Evolutionary conservation across 192 early-diverging fungal genomes (phyloP), one percentile per base, ranked within the genome.

Genomic region (Allomyces javanicus): DNA sequence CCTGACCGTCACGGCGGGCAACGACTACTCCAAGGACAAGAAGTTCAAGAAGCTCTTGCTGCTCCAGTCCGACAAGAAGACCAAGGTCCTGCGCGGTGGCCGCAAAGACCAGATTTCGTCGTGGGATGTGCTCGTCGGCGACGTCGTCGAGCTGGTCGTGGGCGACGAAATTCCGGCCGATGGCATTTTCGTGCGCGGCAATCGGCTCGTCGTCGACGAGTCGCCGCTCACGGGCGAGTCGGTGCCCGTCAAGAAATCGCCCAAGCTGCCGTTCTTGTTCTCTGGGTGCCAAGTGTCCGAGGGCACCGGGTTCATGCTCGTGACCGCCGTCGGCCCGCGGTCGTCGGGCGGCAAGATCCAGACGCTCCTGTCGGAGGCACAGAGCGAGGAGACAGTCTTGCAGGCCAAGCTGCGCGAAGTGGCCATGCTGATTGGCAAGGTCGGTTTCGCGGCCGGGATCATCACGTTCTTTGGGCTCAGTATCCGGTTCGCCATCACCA

Each of bases 111-210:
- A 79, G 67, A 73, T 83, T 55, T 79, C 78, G 23, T 74, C 73
- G 7, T 83, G 79, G 79, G 78, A 79, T 67, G 50, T 83, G 9
- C 33, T 81, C 4, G 80, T 81, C 21, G 82, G 82, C 10, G 82
- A 83, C 68, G 50, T 83, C 25, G 78, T 83, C 10, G 79, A 82
- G 64, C 64, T 83, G 24, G 69, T 68, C 5, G 74, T 75, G 1
- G 82, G 82, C 12, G 82, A 83, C 64, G 82, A 83, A 63, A 72
- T 83, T 25, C 79, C 79, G 24, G 79, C 78, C 21, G 82, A 83
- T 62, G 82, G 82, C 1, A 44, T 83, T 24, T 80, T 75, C 62
- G 69, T 83, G 10, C 25, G 64, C 23, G 78, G 82, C 23, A 82
- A 76, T 67, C 67, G 82, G 10, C 72, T 83, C 4, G 73, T 80